These are phyloP conservation scores for Tolypocladium cylindrosporum DNA, from an alignment of 2,329 filamentous ascomycete genomes.

Conservation along the genomic window DNA sequence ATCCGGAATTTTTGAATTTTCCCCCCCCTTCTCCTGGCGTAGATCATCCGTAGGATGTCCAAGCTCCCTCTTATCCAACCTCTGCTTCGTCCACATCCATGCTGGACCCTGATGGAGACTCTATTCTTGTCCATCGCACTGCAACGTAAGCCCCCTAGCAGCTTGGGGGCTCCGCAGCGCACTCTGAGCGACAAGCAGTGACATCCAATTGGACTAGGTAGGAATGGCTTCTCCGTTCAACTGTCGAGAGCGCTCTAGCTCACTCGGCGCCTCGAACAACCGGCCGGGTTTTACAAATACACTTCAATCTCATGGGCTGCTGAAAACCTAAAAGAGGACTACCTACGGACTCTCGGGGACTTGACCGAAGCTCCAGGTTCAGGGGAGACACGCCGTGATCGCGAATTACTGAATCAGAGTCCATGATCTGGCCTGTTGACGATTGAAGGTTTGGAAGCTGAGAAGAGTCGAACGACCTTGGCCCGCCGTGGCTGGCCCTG, in stretches of 20 bases:
- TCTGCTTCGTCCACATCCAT: neutral
- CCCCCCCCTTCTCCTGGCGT: neutral
- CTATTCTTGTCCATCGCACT: too few species aligned
- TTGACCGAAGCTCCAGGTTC: neutral
- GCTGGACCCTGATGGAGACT: too few species aligned
- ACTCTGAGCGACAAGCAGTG: neutral
- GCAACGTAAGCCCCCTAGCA: too few species aligned
- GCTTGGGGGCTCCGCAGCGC: too few species aligned
- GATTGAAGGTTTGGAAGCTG: neutral
- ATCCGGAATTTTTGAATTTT: neutral
- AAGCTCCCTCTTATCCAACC: neutral
- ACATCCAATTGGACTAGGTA: neutral
- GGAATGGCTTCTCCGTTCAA: neutral
- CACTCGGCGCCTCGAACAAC: neutral
- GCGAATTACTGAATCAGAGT: neutral
- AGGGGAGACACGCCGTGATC: neutral
- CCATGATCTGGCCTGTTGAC: neutral
- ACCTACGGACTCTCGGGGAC: too few species aligned
- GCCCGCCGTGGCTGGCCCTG: neutral
- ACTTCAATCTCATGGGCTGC: neutral
- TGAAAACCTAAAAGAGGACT: neutral
- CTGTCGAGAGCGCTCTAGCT: neutral
- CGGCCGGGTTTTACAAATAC: neutral
- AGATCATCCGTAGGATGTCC: neutral
- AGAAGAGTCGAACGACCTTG: neutral